Percentiles rank a stretch among this genome's conserved stretches.
Evolutionary conservation across 441 rosid species (phyloP).

Genomic region (Corymbia calophylla): DNA sequence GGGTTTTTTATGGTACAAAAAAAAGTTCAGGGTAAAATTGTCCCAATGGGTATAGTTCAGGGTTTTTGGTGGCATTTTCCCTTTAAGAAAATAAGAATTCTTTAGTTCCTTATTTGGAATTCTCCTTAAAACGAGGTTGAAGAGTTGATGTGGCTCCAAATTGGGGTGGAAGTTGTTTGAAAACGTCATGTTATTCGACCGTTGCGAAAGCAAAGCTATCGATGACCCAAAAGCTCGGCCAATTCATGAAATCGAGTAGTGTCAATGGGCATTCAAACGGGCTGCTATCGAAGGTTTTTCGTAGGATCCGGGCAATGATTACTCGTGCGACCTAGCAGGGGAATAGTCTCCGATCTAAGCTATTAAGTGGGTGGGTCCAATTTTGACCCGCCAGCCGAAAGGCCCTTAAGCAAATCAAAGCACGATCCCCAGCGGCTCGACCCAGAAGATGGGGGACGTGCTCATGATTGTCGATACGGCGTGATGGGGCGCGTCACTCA

Average conservation of each 20-base stretch:
- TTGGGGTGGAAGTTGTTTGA: background rate
- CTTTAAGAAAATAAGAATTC: too few relatives aligned
- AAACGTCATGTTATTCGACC: background rate
- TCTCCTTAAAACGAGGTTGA: background rate
- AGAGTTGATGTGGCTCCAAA: background rate
- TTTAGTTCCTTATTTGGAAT: too few relatives aligned
- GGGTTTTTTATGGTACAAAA: too few relatives aligned
- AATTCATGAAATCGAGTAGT: background rate
- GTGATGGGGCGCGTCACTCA: background rate
- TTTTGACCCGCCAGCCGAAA: background rate
- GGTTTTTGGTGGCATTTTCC: too few relatives aligned
- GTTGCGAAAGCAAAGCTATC: background rate
- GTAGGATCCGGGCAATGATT: background rate
- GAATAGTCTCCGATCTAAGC: background rate
- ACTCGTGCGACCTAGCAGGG: background rate
- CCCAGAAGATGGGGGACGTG: background rate
- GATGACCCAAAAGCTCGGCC: background rate
- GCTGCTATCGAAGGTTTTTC: background rate
- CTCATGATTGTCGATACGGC: background rate
- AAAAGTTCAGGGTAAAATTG: too few relatives aligned
- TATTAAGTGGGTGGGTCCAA: background rate
- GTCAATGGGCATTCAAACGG: background rate
- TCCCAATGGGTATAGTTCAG: too few relatives aligned
- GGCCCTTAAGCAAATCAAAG: background rate
- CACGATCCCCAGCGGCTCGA: background rate